A percentile compares a stretch with the other conserved stretches of the same genome.
Evolutionary conservation across 768 basidiomycete species (phyloP).

Genomic region (Suillus fuscotomentosus): DNA sequence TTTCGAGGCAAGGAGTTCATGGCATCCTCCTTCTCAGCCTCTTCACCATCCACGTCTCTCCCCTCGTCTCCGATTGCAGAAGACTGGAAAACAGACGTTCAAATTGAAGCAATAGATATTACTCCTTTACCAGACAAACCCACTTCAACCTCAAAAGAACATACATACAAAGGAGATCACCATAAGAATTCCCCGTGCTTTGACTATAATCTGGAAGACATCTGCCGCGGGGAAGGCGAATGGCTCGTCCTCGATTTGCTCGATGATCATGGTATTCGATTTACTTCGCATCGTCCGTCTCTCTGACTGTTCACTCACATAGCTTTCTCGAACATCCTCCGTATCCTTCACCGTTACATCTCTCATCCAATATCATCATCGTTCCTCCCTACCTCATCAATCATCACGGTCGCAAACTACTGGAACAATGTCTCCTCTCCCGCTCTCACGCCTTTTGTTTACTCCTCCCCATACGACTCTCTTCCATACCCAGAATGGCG

Average conservation of each 20-base stretch:
- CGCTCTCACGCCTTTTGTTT: constrained; percentile 23
- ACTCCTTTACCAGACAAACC: neutral
- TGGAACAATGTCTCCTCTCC: constrained; percentile 7
- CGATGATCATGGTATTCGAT: constrained; percentile 39
- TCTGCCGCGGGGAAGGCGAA: constrained; percentile 31
- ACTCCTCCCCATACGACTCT: constrained; percentile 31
- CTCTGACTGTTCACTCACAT: neutral
- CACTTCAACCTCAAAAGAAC: constrained; percentile 2
- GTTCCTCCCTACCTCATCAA: constrained; percentile 41
- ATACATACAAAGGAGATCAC: constrained; percentile 2
- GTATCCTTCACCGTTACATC: constrained; percentile 49
- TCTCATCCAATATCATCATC: constrained; percentile 35
- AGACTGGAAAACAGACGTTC: constrained; percentile 5
- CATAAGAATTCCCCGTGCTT: constrained; percentile 1
- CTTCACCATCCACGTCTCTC: constrained; percentile 16
- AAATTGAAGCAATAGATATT: constrained; percentile 7
- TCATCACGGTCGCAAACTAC: constrained; percentile 58
- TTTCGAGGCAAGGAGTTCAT: constrained; percentile 22
- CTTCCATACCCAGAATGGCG: constrained; percentile 73
- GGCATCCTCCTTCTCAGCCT: constrained; percentile 4
- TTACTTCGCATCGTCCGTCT: neutral
- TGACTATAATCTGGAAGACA: constrained; percentile 8
- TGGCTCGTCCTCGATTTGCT: constrained; percentile 56
- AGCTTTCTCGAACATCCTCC: constrained; percentile 52
- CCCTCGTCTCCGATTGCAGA: constrained; percentile 27